Evolutionary conservation across 345 rosid species (phyloP), one percentile per base, ranked within the genome.

Genomic region (Citrus trifoliata): DNA sequence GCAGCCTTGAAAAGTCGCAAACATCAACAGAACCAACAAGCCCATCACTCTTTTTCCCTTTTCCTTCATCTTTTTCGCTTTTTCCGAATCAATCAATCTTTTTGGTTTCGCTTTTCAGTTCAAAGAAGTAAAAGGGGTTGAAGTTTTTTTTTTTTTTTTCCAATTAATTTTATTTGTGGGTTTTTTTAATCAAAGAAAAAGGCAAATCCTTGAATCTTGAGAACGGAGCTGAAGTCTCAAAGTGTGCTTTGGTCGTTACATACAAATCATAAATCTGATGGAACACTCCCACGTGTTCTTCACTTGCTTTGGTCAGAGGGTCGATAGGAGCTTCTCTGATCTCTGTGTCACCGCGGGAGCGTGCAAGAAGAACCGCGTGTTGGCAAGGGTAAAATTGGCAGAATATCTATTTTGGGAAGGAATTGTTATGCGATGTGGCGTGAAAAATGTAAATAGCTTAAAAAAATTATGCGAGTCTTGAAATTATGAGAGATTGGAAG

Each of bases 1-100:
- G 71, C 81, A 81, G 55, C 69, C 79, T 21, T 30, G 81, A 28
- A 83, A 86, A n/a, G 75, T 67, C 7, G 82, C 78, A 70, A 40
- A 24, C 5, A 76, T 13, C 6, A 80, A 10, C 37, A 86, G n/a
- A 37, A 83, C n/a, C n/a, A 76, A 4, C 68, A 12, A 14, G 68
- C 58, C 4, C 30, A 19, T 35, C 65, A 27, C 19, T 51, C 33
- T 35, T 76, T 56, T 71, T 6, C 67, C 30, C 46, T 61, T 74
- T 40, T 16, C 58, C 70, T 48, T 79, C 88, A 85, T 82, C 59
- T 40, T 62, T 59, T 58, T 19, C 10, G 37, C 14, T n/a, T 55
- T 30, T 14, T 30, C n/a, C 22, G 35, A 22, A 16, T 21, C 40
- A 22, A 18, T 22, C 58, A 32, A 48, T 35, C 71, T 58, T 38